Evolutionary conservation across 2,329 filamentous ascomycete species (phyloP).

Genomic region (Trichoderma sp.): DNA sequence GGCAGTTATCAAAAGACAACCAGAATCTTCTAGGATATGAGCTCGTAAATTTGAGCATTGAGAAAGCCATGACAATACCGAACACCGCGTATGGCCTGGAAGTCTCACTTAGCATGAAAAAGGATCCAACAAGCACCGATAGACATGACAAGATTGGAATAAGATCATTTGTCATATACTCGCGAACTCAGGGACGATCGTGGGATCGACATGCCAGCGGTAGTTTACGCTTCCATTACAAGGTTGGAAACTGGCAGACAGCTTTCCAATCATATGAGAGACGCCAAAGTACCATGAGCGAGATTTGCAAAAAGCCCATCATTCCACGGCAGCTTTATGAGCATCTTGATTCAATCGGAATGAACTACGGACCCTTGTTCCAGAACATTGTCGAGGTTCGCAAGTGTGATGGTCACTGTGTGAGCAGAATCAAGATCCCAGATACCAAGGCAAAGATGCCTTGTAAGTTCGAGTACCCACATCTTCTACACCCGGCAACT

Average conservation of each 20-base stretch:
- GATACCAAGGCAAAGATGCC: slow-evolving; percentile 55
- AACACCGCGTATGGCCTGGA: slow-evolving; percentile 48
- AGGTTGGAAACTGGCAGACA: slow-evolving; percentile 23
- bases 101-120: slow-evolving; percentile 46
- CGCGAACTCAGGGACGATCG: slow-evolving; percentile 39
- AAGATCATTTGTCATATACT: slow-evolving; percentile 45
- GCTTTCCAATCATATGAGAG: slow-evolving; percentile 26
- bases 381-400: slow-evolving; percentile 44
- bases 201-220: slow-evolving; percentile 47
- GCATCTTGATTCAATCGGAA: slow-evolving; percentile 47
- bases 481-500: slow-evolving; percentile 57
- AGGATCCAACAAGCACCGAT: slow-evolving; percentile 16
- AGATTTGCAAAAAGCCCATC: slow-evolving; percentile 34
- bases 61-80: slow-evolving; percentile 52
- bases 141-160: background rate
- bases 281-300: slow-evolving; percentile 27
- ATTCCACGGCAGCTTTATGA: slow-evolving; percentile 50
- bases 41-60: slow-evolving; percentile 46
- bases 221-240: slow-evolving; percentile 31
- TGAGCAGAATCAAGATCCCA: slow-evolving; percentile 43
- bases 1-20: slow-evolving; percentile 36
- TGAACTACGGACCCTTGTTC: slow-evolving; percentile 52
- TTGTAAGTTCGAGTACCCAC: slow-evolving; percentile 50
- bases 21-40: slow-evolving; percentile 38
- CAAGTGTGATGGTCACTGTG: slow-evolving; percentile 35